Evolutionary conservation across 2,329 filamentous ascomycete genomes (phyloP), one percentile per base, ranked within the genome.

Genomic region (Colletotrichum sp.): DNA sequence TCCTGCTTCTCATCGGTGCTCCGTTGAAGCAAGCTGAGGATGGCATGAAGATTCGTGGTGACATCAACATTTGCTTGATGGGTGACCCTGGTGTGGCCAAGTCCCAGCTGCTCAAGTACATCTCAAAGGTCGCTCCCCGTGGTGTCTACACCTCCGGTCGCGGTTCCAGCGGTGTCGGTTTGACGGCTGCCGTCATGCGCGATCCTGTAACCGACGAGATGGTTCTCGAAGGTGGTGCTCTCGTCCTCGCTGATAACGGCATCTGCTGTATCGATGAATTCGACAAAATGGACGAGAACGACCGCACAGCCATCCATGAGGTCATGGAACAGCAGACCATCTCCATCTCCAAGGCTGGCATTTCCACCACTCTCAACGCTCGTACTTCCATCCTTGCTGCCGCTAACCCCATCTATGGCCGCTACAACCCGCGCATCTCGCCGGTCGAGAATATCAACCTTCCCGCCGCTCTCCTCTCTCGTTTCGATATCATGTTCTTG

Each of bases 11-110:
- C 38, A 98, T 99, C 77, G 97, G 97, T 75, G 97, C 97, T 86
- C 96, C 98, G 2, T 97, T 93, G 6, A 99, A 99, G 84, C 93
- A 97, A 80, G 97, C 98, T 90, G 95, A 95, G 66, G 97, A 99
- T 80, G 97, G 97, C 74, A 98, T 99, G 97, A 94, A 95, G 80
- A 99, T 99, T 82, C 95, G 97, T 89, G 97, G 97, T 79, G 97
- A 99, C 81, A 98, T 99, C 87, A 99, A 99, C 85, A 93, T 99
- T 76, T 98, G 97, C 83, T 87, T 99, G 80, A 99, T 99, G 97
- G 97, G 97, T 89, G 97, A 99, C 81, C 97, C 97, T 82, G 97
- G 97, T 95, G 97, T 99, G 81, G 97, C 97, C 86, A 99, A 99
- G 87, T 99, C 97, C 47, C 97, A 99, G 87, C 87, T 99, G 77